These are phyloP conservation scores for Psilocybe subaeruginosa DNA, from an alignment of 768 basidiomycete species.

Conservation along the genomic window DNA sequence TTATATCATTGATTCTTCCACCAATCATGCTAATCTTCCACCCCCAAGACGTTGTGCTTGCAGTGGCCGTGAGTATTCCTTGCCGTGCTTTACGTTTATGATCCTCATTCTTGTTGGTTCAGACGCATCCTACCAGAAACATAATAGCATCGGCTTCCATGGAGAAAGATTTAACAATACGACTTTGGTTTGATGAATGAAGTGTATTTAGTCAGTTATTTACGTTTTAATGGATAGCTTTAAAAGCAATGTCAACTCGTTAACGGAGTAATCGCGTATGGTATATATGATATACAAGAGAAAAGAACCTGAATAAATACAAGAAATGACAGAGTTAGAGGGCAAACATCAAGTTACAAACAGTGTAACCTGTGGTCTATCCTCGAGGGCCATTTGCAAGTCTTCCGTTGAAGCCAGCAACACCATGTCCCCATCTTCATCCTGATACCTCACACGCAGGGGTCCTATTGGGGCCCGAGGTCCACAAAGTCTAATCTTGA, in stretches of 20 bases:
- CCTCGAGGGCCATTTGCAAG: neutral
- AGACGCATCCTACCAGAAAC: constrained; percentile 77
- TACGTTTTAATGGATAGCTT: neutral
- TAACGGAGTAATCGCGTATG: no score
- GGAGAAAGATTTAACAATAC: constrained; percentile 86
- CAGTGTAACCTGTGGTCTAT: neutral
- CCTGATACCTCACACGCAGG: neutral
- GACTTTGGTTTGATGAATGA: constrained; percentile 71
- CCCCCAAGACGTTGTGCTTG: constrained; percentile 63
- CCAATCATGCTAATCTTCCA: constrained; percentile 7
- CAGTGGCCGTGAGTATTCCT: constrained; percentile 66
- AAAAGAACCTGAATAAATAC: neutral
- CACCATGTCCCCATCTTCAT: neutral
- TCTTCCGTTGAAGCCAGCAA: neutral
- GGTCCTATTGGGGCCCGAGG: neutral
- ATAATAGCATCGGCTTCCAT: constrained; percentile 89
- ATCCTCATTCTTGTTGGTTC: constrained; percentile 5
- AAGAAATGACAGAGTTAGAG: neutral
- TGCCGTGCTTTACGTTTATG: constrained; percentile 5
- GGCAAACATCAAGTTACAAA: neutral
- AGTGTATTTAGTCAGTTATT: neutral
- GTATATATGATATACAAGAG: neutral
- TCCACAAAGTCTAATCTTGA: neutral
- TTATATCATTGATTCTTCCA: neutral
- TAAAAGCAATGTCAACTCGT: neutral